Evolutionary conservation across 495 filamentous ascomycete species (phyloP).

Genomic region (Hypoxylon lenormandii): DNA sequence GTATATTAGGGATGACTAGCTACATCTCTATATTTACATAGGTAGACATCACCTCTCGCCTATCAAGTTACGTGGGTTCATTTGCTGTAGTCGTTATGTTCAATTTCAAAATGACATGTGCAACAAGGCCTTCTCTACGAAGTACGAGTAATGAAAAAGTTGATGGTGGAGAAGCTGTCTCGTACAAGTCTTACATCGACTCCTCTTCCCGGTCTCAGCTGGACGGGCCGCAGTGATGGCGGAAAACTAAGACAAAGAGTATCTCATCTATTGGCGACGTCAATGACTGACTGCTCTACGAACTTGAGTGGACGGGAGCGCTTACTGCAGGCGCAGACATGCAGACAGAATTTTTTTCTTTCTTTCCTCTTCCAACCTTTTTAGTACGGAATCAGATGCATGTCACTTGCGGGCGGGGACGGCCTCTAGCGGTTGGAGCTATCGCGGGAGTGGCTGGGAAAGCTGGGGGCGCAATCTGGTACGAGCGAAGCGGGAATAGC

Average conservation of each 20-base stretch:
- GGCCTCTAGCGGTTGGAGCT: constrained; percentile 42
- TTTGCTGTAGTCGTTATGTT: too few species aligned
- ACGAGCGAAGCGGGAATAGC: constrained; percentile 31
- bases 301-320: constrained; percentile 7
- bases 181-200: constrained; percentile 21
- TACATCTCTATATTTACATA: too few species aligned
- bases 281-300: not conserved
- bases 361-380: too few species aligned
- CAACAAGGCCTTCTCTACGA: not conserved
- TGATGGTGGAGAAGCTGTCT: constrained; percentile 21
- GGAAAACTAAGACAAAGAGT: constrained; percentile 4
- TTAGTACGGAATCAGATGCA: constrained; percentile 13
- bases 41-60: too few species aligned
- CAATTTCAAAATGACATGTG: not conserved
- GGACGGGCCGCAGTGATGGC: not conserved
- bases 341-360: not conserved
- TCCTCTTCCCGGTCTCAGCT: constrained; percentile 8
- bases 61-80: too few species aligned
- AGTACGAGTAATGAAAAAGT: constrained; percentile 20
- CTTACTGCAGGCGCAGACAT: constrained; percentile 1
- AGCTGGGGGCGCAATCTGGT: constrained; percentile 19
- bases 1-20: too few species aligned
- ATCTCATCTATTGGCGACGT: constrained; percentile 14
- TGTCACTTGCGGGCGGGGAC: constrained; percentile 32
- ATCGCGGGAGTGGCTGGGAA: constrained; percentile 38